phyloP scores from a whole-genome alignment of 257 asterid genomes.

The Perilla frutescens region DNA sequence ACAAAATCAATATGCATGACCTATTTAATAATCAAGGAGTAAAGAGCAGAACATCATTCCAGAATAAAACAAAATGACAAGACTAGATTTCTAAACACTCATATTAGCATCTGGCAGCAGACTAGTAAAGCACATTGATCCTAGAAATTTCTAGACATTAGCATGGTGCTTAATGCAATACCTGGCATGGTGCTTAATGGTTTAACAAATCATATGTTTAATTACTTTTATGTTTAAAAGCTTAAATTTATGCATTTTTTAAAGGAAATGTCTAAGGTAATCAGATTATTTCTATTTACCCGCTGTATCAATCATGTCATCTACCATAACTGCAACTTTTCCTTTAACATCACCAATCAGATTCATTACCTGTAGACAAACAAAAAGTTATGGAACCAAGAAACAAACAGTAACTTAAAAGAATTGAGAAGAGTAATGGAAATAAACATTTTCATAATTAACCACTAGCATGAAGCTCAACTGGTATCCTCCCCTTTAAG shows the following conservation, averaged over 20 bases:
- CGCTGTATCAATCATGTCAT: constrained; percentile 98
- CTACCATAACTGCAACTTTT: constrained; percentile 95
- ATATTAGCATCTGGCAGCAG: constrained; percentile 1
- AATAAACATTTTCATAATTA: neutral
- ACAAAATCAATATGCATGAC: no score
- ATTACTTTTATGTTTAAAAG: neutral
- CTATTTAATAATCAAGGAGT: no score
- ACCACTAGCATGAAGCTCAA: no score
- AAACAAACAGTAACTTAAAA: neutral
- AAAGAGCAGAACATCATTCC: neutral
- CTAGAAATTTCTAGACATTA: neutral
- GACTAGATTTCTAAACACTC: neutral
- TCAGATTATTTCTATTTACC: constrained; percentile 51
- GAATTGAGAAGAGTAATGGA: neutral
- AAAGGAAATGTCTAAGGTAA: neutral
- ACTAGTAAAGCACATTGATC: neutral
- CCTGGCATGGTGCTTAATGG: constrained; percentile 19
- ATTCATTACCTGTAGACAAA: constrained; percentile 76
- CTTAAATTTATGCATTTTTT: neutral
- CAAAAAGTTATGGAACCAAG: constrained; percentile 18
- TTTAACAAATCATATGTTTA: constrained; percentile 12
- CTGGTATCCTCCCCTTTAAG: no score
- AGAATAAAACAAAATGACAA: neutral
- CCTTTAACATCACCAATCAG: constrained; percentile 94
- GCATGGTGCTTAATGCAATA: constrained; percentile 17